Conservation (phyloP, 2,329 filamentous ascomycete genomes). For the Xenosphaeropsis pyriputrescens region DNA sequence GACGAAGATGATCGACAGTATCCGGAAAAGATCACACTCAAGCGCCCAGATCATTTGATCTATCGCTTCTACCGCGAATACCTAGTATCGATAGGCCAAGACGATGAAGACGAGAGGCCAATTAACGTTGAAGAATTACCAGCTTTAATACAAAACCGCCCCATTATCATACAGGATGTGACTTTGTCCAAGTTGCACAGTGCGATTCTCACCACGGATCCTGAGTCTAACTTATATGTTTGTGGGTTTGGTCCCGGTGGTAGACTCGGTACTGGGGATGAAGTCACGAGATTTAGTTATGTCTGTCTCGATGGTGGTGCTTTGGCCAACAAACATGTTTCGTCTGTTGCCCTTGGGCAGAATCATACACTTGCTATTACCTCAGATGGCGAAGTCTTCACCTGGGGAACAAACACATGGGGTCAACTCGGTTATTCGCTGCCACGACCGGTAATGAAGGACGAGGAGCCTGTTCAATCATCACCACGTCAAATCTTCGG, state of each 20-base stretch:
- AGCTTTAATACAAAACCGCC: slow-evolving; percentile 53
- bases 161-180: slow-evolving; percentile 66
- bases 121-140: slow-evolving; percentile 42
- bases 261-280: slow-evolving; percentile 76
- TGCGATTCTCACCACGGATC: slow-evolving; percentile 74
- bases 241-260: slow-evolving; percentile 88
- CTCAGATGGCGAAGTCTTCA: slow-evolving; percentile 79
- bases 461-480: slow-evolving; percentile 73
- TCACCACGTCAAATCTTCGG: slow-evolving; percentile 84
- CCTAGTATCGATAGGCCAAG: slow-evolving; percentile 18
- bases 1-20: slow-evolving; percentile 91
- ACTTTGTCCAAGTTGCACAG: slow-evolving; percentile 85
- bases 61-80: slow-evolving; percentile 60
- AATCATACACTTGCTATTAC: slow-evolving; percentile 83
- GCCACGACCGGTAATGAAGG: slow-evolving; percentile 47
- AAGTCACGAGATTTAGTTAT: slow-evolving; percentile 79
- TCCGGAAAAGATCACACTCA: slow-evolving; percentile 68
- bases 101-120: slow-evolving; percentile 5
- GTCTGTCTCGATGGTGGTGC: slow-evolving; percentile 64
- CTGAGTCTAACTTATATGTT: slow-evolving; percentile 80
- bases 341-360: slow-evolving; percentile 71
- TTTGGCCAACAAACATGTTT: slow-evolving; percentile 58
- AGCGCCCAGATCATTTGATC: slow-evolving; percentile 64
- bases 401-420: slow-evolving; percentile 80
- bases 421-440: slow-evolving; percentile 79